Evolutionary conservation across 768 basidiomycete genomes (phyloP).

Genomic region (Tricholoma hemisulphureum): DNA sequence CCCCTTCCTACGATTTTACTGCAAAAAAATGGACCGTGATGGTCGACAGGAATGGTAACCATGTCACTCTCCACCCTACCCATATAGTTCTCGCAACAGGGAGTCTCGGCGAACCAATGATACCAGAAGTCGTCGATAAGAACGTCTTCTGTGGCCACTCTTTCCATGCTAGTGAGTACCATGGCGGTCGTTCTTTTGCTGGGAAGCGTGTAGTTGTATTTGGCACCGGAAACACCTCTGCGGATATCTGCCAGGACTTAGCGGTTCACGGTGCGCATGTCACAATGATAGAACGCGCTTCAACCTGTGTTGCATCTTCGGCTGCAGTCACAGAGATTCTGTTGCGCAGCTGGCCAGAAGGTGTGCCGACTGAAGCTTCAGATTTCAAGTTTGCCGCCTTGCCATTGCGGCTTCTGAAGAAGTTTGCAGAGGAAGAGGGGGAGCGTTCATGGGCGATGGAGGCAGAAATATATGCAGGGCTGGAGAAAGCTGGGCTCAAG

Average conservation of each 20-base stretch:
- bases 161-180: conserved; percentile 33
- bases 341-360: conserved; percentile 18
- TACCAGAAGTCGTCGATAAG: conserved; percentile 26
- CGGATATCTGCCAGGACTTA: conserved; percentile 40
- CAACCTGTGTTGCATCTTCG: conserved; percentile 32
- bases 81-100: conserved; percentile 43
- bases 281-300: conserved; percentile 44
- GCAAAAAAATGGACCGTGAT: conserved; percentile 33
- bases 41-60: conserved; percentile 28
- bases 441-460: conserved; percentile 27
- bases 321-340: conserved; percentile 1
- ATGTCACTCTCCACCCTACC: conserved; percentile 31
- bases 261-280: conserved; percentile 30
- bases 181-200: conserved; percentile 24
- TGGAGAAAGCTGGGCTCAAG: conserved; percentile 36
- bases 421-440: conserved; percentile 14
- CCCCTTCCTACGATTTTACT: conserved; percentile 32
- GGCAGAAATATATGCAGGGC: conserved; percentile 31
- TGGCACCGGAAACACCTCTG: conserved; percentile 40
- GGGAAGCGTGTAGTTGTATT: conserved; percentile 40
- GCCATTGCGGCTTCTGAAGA: conserved; percentile 25
- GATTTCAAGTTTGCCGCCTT: conserved; percentile 25
- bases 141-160: conserved; percentile 30
- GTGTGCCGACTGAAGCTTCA: conserved; percentile 16
- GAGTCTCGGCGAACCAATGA: conserved; percentile 30